phyloP scores from a whole-genome alignment of 352 stramenopile species.

The Globisporangium acanthophoron region DNA sequence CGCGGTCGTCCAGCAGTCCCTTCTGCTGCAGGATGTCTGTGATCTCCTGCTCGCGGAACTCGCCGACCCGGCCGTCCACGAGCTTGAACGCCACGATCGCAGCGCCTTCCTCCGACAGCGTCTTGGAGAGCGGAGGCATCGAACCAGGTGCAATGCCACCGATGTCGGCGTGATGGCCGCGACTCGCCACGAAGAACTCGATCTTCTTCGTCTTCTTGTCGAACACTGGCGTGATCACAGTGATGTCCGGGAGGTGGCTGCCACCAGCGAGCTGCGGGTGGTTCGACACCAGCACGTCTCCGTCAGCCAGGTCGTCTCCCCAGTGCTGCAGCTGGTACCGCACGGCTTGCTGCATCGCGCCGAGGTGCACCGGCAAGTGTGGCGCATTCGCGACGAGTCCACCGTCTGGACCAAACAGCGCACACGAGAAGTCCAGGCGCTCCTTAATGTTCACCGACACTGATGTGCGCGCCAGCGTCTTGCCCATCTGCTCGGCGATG shows the following conservation, averaged over 20 bases:
- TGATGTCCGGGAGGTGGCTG: slow-evolving; percentile 98
- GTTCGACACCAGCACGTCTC: slow-evolving; percentile 98
- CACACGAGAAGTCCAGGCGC: slow-evolving; percentile 98
- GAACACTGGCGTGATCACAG: slow-evolving; percentile 99
- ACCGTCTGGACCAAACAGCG: slow-evolving; percentile 96
- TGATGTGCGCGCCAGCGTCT: slow-evolving; percentile 94
- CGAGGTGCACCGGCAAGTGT: slow-evolving; percentile 98
- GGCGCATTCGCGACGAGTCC: slow-evolving; percentile 99
- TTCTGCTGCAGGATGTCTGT: slow-evolving; percentile 94
- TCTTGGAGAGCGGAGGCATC: slow-evolving; percentile 95
- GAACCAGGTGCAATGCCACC: slow-evolving; percentile 94
- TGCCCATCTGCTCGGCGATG: slow-evolving; percentile 99
- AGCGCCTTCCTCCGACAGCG: slow-evolving; percentile 95
- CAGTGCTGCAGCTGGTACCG: slow-evolving; percentile 91
- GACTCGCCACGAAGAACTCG: slow-evolving; percentile 97
- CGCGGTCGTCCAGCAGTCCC: slow-evolving; percentile 70
- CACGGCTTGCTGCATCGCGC: slow-evolving; percentile 98
- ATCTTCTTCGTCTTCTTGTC: slow-evolving; percentile 85
- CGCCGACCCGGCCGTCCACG: slow-evolving; percentile 87
- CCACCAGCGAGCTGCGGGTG: slow-evolving; percentile 98
- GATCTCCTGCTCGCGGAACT: slow-evolving; percentile 97
- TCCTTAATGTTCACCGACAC: slow-evolving; percentile 99
- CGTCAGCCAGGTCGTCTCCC: slow-evolving; percentile 90
- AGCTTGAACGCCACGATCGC: slow-evolving; percentile 99
- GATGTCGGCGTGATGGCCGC: slow-evolving; percentile 98